phyloP scores from a whole-genome alignment of 1,284 basidiomycete species.

The Cryptococcus sp. region DNA sequence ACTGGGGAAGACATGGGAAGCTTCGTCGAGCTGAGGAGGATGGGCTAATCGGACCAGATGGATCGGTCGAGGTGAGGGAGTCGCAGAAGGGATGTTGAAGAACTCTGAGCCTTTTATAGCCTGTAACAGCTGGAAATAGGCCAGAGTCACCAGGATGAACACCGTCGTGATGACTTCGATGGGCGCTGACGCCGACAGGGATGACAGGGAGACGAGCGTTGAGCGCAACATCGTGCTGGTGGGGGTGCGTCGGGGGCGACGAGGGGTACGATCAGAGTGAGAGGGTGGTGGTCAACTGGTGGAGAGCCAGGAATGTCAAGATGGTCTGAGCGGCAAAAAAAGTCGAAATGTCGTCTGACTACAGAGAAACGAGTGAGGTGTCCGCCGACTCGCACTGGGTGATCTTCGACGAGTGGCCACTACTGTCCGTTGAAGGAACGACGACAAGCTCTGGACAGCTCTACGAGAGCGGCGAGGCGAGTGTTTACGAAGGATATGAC shows the following conservation, averaged over 20 bases:
- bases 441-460: no score
- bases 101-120: constrained; percentile 69
- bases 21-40: constrained; percentile 23
- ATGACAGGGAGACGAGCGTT: constrained; percentile 48
- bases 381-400: no score
- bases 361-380: no score
- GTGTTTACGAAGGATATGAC: no score
- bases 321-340: no score
- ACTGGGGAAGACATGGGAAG: constrained; percentile 24
- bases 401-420: no score
- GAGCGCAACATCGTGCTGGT: constrained; percentile 38
- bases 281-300: no score
- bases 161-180: constrained; percentile 85
- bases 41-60: constrained; percentile 45
- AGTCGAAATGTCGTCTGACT: no score
- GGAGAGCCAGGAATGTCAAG: no score
- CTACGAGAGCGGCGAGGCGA: no score
- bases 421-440: no score
- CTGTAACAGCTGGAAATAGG: constrained; percentile 86
- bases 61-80: constrained; percentile 37
- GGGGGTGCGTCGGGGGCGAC: not conserved
- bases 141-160: constrained; percentile 81
- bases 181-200: constrained; percentile 55
- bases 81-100: constrained; percentile 40
- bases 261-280: no score